Conservation (phyloP, 2,329 filamentous ascomycete species). For the Trichoderma arundinaceum region DNA sequence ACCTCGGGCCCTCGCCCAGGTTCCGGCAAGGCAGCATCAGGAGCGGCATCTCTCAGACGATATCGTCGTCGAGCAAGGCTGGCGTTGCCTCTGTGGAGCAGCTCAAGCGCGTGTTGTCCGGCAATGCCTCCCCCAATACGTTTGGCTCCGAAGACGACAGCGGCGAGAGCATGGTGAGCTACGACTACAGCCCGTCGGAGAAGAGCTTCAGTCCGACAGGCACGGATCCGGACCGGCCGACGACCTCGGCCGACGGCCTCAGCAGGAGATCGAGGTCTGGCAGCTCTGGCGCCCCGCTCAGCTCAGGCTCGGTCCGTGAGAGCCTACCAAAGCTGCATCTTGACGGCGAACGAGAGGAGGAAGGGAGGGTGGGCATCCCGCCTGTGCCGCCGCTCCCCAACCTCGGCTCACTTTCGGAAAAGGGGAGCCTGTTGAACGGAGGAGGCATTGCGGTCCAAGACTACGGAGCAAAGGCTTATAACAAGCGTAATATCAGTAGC, state of each 20-base stretch:
- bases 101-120: constrained; percentile 65
- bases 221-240: constrained; percentile 37
- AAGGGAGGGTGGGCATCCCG: constrained; percentile 49
- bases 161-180: constrained; percentile 74
- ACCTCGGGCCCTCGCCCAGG: constrained; percentile 48
- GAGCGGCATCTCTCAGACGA: constrained; percentile 55
- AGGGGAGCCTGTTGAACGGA: constrained; percentile 38
- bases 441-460: constrained; percentile 46
- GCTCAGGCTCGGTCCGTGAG: constrained; percentile 50
- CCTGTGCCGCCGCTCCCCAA: constrained; percentile 62
- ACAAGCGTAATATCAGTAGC: constrained; percentile 50
- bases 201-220: constrained; percentile 60
- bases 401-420: constrained; percentile 42
- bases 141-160: constrained; percentile 56
- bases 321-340: constrained; percentile 40
- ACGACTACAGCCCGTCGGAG: constrained; percentile 71
- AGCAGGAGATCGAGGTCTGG: constrained; percentile 45
- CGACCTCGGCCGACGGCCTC: constrained; percentile 40
- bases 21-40: constrained; percentile 61
- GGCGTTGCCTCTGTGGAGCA: constrained; percentile 67
- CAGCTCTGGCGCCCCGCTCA: constrained; percentile 50
- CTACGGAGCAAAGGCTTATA: constrained; percentile 41
- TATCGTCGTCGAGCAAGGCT: constrained; percentile 52
- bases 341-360: constrained; percentile 35
- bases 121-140: constrained; percentile 51